Evolutionary conservation across 1,284 basidiomycete species (phyloP).

Genomic region (Puccinia hordei): DNA sequence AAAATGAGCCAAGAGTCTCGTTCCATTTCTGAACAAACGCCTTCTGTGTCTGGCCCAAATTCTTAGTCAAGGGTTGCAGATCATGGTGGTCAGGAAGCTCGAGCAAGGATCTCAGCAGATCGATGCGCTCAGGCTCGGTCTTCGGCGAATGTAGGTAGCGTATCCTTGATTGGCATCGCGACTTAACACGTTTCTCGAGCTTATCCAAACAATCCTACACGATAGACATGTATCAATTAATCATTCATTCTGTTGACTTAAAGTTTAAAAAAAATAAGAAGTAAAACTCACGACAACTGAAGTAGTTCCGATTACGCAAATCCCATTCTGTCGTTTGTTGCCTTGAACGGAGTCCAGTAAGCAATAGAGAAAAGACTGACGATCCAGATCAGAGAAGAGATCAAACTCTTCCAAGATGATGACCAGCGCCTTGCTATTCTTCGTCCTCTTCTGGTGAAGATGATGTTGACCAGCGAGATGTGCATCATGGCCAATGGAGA

Average conservation of each 20-base stretch:
- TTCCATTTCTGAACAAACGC: neutral
- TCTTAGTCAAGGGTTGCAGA: neutral
- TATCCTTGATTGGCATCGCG: conserved; percentile 86
- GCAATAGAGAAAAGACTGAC: conserved; percentile 58
- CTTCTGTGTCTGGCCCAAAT: neutral
- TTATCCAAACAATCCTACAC: conserved; percentile 75
- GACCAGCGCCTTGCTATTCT: conserved; percentile 67
- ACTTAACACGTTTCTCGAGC: conserved; percentile 92
- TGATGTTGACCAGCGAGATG: neutral
- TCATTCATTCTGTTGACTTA: neutral
- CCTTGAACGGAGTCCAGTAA: conserved; percentile 70
- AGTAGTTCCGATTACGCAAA: conserved; percentile 80
- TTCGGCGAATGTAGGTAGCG: conserved; percentile 68
- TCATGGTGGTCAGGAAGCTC: neutral
- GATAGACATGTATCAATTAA: neutral
- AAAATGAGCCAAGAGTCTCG: neutral
- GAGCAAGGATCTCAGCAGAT: conserved; percentile 1
- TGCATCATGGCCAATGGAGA: neutral
- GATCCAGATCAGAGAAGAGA: conserved; percentile 72
- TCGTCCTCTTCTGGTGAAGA: neutral
- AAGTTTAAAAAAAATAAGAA: neutral
- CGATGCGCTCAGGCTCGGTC: neutral
- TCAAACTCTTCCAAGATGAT: conserved; percentile 87
- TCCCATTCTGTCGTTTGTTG: conserved; percentile 64
- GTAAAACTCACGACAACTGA: conserved; percentile 66